Evolutionary conservation across 352 stramenopile genomes (phyloP).

Genomic region (Globisporangium nunn): DNA sequence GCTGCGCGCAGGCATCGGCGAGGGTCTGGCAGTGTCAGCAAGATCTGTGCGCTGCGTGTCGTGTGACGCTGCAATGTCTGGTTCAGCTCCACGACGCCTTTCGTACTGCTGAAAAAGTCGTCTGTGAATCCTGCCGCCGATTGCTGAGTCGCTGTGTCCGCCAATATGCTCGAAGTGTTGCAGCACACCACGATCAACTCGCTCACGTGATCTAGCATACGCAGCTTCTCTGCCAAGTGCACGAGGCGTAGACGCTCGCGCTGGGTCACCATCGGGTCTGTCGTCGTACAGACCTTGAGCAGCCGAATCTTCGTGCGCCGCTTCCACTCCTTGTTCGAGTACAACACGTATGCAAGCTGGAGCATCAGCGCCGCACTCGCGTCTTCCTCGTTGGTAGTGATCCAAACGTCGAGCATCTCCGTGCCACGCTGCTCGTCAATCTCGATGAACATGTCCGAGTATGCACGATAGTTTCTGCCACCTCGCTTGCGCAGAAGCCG

Average conservation of each 20-base stretch:
- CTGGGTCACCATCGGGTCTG: slow-evolving; percentile 14
- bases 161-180: slow-evolving; percentile 27
- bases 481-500: slow-evolving; percentile 24
- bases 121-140: neutral
- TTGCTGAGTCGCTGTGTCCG: slow-evolving; percentile 15
- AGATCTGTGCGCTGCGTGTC: slow-evolving; percentile 28
- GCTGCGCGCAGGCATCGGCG: neutral
- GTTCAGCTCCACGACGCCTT: slow-evolving; percentile 31
- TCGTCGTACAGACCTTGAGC: slow-evolving; percentile 20
- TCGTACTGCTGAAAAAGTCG: slow-evolving; percentile 16
- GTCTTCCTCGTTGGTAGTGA: slow-evolving; percentile 25
- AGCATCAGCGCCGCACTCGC: slow-evolving; percentile 33
- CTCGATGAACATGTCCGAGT: slow-evolving; percentile 4
- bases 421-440: slow-evolving; percentile 8
- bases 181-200: slow-evolving; percentile 39
- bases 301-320: slow-evolving; percentile 19
- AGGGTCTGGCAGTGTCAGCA: slow-evolving; percentile 38
- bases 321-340: slow-evolving; percentile 30
- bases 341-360: slow-evolving; percentile 34
- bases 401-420: slow-evolving; percentile 58
- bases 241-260: slow-evolving; percentile 20
- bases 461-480: slow-evolving; percentile 2
- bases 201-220: slow-evolving; percentile 27
- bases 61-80: slow-evolving; percentile 40
- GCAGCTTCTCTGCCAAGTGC: slow-evolving; percentile 19